These are phyloP conservation scores for Fusarium goolgardi DNA, from an alignment of 2,329 filamentous ascomycete genomes.

Conservation along the genomic window DNA sequence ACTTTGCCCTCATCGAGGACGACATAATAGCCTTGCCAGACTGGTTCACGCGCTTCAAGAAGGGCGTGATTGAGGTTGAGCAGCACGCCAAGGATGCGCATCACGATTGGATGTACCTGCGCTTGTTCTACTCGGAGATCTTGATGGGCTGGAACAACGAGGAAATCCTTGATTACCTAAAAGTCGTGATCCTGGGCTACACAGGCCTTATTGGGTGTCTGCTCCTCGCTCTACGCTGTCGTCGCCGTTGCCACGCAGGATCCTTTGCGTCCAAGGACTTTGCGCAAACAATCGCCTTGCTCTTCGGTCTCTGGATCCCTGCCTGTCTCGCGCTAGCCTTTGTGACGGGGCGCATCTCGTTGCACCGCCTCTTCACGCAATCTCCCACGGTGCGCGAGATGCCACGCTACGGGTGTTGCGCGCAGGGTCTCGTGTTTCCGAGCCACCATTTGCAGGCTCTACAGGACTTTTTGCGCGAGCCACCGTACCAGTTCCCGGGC, in stretches of 20 bases:
- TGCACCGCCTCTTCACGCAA: constrained; percentile 42
- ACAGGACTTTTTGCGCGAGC: constrained; percentile 45
- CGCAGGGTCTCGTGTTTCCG: constrained; percentile 54
- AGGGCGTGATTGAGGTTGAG: constrained; percentile 48
- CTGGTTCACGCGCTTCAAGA: constrained; percentile 50
- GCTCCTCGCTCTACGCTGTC: constrained; percentile 18
- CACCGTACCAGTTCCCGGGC: constrained; percentile 51
- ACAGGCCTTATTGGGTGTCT: constrained; percentile 31
- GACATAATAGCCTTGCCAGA: constrained; percentile 52
- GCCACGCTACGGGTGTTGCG: constrained; percentile 55
- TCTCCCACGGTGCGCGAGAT: constrained; percentile 50
- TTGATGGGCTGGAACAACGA: constrained; percentile 55
- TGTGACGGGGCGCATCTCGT: constrained; percentile 46
- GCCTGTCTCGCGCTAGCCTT: constrained; percentile 50
- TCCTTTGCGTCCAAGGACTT: constrained; percentile 35
- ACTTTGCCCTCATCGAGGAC: constrained; percentile 55
- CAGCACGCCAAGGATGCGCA: constrained; percentile 25
- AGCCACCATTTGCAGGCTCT: constrained; percentile 47
- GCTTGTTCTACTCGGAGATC: constrained; percentile 55
- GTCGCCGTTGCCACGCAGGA: constrained; percentile 18
- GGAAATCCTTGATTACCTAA: constrained; percentile 49
- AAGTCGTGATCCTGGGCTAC: constrained; percentile 47
- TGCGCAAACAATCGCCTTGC: constrained; percentile 43
- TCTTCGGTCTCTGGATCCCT: constrained; percentile 49
- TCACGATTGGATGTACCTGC: constrained; percentile 52